These are phyloP conservation scores for Tylopilus intermedius DNA, from an alignment of 768 basidiomycete genomes.

Conservation along the genomic window DNA sequence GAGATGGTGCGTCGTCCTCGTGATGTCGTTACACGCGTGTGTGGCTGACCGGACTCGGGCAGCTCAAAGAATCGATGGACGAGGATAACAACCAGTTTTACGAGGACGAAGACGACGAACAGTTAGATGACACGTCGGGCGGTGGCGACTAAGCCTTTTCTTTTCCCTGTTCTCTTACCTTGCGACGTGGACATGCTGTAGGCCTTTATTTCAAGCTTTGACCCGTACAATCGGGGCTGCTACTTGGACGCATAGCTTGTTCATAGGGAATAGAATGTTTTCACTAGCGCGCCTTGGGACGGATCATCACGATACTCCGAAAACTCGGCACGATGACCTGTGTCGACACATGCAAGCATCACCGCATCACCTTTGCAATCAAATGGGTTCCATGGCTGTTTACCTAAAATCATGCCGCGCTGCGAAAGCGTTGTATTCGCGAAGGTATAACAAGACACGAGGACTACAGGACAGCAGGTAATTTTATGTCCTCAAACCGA, in stretches of 20 bases:
- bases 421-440: constrained; percentile 29
- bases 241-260: neutral
- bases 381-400: neutral
- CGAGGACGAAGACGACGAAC: constrained; percentile 45
- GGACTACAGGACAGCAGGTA: constrained; percentile 12
- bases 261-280: neutral
- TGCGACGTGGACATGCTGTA: neutral
- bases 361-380: no score
- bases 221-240: neutral
- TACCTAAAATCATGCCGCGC: constrained; percentile 4
- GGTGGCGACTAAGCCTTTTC: constrained; percentile 8
- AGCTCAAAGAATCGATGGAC: constrained; percentile 82
- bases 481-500: constrained; percentile 21
- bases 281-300: neutral
- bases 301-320: no score
- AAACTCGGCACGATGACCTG: no score
- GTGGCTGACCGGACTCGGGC: neutral
- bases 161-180: neutral
- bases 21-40: no score
- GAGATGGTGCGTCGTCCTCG: constrained; percentile 66
- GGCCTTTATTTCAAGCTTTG: neutral
- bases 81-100: constrained; percentile 52
- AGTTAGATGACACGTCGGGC: constrained; percentile 13
- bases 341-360: no score
- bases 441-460: constrained; percentile 22